Conservation (phyloP, 139 green algal genomes). For the Chloropicon primus region DNA sequence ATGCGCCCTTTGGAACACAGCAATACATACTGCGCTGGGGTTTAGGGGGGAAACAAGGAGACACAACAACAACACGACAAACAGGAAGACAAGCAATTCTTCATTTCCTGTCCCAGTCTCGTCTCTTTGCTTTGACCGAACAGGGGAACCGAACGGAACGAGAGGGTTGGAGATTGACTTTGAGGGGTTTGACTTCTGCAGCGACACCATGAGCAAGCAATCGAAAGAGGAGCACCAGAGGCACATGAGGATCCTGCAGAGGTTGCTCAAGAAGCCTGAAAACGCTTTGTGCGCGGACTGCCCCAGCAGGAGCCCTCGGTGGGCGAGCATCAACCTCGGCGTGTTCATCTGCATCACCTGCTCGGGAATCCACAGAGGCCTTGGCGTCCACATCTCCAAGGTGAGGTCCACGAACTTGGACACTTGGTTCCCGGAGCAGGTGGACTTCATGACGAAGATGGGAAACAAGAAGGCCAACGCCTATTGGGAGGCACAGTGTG, state of each 20-base stretch:
- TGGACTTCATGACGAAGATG: conserved; percentile 72
- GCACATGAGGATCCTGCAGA: conserved; percentile 51
- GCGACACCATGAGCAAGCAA: conserved; percentile 56
- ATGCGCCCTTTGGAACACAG: too few species aligned
- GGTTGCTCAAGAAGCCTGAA: conserved; percentile 51
- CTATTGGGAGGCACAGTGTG: conserved; percentile 74
- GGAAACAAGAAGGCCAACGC: conserved; percentile 61
- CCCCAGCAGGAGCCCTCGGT: conserved; percentile 85
- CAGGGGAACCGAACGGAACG: too few species aligned
- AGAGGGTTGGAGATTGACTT: not conserved
- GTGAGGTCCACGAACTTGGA: conserved; percentile 87
- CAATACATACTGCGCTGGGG: too few species aligned
- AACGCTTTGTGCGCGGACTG: conserved; percentile 92
- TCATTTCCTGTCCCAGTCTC: too few species aligned
- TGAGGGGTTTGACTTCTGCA: too few species aligned
- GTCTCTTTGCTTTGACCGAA: too few species aligned
- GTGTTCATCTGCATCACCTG: conserved; percentile 94
- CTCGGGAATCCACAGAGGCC: conserved; percentile 73
- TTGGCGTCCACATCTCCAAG: conserved; percentile 92
- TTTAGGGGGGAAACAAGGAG: too few species aligned
- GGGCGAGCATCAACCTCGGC: conserved; percentile 83
- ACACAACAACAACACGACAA: too few species aligned
- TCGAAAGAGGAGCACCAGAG: conserved; percentile 56
- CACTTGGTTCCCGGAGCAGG: conserved; percentile 89
- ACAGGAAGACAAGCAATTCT: too few species aligned